These are phyloP conservation scores for Aspergillus hiratsukae DNA, from an alignment of 2,329 filamentous ascomycete genomes.

Conservation along the genomic window DNA sequence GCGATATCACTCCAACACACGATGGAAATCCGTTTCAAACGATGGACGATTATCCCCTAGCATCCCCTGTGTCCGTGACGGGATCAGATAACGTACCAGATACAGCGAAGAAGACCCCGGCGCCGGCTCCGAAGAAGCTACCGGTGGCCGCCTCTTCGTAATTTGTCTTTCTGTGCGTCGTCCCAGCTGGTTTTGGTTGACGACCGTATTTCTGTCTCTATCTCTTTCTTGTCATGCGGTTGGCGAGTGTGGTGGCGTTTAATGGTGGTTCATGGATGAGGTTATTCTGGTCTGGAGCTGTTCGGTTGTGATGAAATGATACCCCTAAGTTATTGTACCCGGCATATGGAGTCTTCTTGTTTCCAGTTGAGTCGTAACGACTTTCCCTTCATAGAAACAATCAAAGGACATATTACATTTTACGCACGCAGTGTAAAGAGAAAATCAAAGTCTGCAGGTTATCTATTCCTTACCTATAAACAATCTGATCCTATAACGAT, in stretches of 20 bases:
- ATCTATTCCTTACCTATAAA: neutral
- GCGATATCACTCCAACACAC: slow-evolving; percentile 26
- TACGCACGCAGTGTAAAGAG: neutral
- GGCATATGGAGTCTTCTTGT: neutral
- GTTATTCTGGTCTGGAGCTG: neutral
- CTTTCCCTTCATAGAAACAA: neutral
- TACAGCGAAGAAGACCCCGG: slow-evolving; percentile 19
- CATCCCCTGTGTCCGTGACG: slow-evolving; percentile 20
- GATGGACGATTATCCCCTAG: slow-evolving; percentile 22
- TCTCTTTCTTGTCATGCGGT: slow-evolving; percentile 5
- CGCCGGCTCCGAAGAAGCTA: slow-evolving; percentile 18
- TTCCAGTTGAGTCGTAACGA: neutral
- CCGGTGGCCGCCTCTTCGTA: slow-evolving; percentile 15
- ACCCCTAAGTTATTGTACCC: slow-evolving; percentile 16
- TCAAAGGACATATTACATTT: neutral
- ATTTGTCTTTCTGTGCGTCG: neutral
- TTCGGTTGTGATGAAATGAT: slow-evolving; percentile 28
- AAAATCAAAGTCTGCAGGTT: neutral
- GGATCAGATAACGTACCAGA: slow-evolving; percentile 22
- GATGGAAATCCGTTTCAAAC: slow-evolving; percentile 33
- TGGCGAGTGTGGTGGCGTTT: slow-evolving; percentile 1
- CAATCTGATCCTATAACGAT: neutral
- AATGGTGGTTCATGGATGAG: neutral
- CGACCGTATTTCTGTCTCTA: slow-evolving; percentile 6
- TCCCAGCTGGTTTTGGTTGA: slow-evolving; percentile 1